These are phyloP conservation scores for Geotrichum candidum DNA, from an alignment of 1,139 yeast genomes.

Conservation along the genomic window DNA sequence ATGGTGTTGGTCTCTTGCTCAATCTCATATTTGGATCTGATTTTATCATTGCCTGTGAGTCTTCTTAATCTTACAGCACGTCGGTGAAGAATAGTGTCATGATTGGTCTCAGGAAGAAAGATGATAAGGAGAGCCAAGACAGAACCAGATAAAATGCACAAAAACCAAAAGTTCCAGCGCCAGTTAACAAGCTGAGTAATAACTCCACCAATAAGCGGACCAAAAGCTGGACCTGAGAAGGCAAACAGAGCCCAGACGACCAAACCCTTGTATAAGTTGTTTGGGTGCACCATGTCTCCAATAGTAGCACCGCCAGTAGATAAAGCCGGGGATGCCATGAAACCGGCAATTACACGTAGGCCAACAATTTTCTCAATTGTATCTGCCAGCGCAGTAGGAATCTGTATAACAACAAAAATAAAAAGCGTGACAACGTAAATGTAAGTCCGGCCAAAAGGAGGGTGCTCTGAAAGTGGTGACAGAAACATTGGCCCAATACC, in stretches of 20 bases:
- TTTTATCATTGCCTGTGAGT: conserved; percentile 40
- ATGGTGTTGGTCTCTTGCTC: conserved; percentile 21
- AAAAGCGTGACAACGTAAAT: conserved; percentile 51
- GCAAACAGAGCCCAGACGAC: conserved; percentile 52
- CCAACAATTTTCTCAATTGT: conserved; percentile 49
- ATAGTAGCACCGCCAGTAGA: conserved; percentile 74
- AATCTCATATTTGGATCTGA: conserved; percentile 41
- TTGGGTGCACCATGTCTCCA: conserved; percentile 44
- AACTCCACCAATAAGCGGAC: conserved; percentile 57
- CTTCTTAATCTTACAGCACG: conserved; percentile 44
- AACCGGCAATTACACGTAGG: conserved; percentile 72
- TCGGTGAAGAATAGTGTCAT: conserved; percentile 41
- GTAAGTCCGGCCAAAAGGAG: conserved; percentile 48
- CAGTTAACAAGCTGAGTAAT: conserved; percentile 34
- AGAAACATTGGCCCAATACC: conserved; percentile 53
- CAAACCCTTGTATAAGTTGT: background rate
- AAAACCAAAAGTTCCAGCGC: conserved; percentile 45
- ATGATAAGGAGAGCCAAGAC: conserved; percentile 35
- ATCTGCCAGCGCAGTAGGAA: conserved; percentile 43
- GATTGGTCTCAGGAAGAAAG: conserved; percentile 49
- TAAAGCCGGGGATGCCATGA: conserved; percentile 75
- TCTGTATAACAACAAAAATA: conserved; percentile 50
- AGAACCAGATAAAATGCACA: conserved; percentile 38
- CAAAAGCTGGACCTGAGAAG: too few species aligned
- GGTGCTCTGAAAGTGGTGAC: conserved; percentile 50